These are phyloP conservation scores for Durusdinium trenchii DNA, from an alignment of 73 alveolate species.

Conservation along the genomic window DNA sequence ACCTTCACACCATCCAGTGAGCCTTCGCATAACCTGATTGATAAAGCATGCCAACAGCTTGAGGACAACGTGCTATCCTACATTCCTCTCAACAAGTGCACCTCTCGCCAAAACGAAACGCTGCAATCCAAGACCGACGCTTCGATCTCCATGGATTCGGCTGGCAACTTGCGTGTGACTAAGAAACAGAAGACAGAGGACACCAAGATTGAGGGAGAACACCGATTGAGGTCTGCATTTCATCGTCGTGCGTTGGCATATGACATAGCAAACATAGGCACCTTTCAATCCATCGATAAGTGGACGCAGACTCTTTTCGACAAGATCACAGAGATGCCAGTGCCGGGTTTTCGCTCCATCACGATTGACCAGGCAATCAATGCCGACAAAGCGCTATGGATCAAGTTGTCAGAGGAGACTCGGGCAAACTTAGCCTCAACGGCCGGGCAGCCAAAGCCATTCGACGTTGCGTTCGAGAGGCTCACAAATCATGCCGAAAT, in stretches of 20 bases:
- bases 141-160: not conserved
- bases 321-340: not conserved
- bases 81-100: not conserved
- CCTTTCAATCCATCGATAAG: too few species aligned
- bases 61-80: not conserved
- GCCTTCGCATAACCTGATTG: not conserved
- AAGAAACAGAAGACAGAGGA: not conserved
- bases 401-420: not conserved
- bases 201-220: not conserved
- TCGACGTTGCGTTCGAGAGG: too few species aligned
- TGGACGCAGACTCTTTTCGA: not conserved
- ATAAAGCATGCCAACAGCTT: not conserved
- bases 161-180: not conserved
- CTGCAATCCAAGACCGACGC: not conserved
- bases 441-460: too few species aligned
- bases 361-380: not conserved
- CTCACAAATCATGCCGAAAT: too few species aligned
- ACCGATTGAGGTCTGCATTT: not conserved
- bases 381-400: not conserved
- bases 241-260: not conserved
- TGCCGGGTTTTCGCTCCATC: not conserved
- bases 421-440: not conserved
- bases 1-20: not conserved
- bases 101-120: not conserved
- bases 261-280: too few species aligned